Percentiles rank a stretch among this genome's conserved stretches.
Evolutionary conservation across 805 yeast genomes (phyloP).

Genomic region (Priceomyces melissophilus): DNA sequence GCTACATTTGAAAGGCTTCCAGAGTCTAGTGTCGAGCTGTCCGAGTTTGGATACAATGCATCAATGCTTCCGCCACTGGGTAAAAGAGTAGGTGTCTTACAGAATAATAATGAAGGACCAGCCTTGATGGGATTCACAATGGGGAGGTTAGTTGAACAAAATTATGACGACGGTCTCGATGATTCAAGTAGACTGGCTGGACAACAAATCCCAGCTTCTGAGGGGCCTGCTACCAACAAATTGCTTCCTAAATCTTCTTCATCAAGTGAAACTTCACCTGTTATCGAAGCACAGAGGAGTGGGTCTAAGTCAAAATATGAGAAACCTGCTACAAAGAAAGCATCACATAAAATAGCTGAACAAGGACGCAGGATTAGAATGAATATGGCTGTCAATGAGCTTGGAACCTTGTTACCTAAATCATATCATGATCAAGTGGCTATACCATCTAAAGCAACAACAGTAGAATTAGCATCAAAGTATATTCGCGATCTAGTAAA

Average conservation of each 20-base stretch:
- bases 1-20: constrained; percentile 25
- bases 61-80: constrained; percentile 41
- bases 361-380: constrained; percentile 93
- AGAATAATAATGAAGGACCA: constrained; percentile 16
- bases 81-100: constrained; percentile 22
- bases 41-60: constrained; percentile 10
- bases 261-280: constrained; percentile 19
- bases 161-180: constrained; percentile 3
- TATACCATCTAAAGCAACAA: constrained; percentile 89
- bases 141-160: constrained; percentile 41
- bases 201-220: neutral
- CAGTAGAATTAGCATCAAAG: constrained; percentile 82
- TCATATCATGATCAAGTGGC: constrained; percentile 50
- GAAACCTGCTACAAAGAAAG: constrained; percentile 49
- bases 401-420: constrained; percentile 66
- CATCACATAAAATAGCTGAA: constrained; percentile 88
- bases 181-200: constrained; percentile 10
- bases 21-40: constrained; percentile 20
- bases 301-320: constrained; percentile 12
- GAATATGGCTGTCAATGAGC: constrained; percentile 79
- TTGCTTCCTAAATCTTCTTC: constrained; percentile 8
- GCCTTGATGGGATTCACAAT: constrained; percentile 47
- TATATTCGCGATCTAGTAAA: constrained; percentile 48
- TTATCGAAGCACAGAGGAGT: constrained; percentile 6
- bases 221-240: constrained; percentile 3